Evolutionary conservation across 1,284 basidiomycete genomes (phyloP).

Genomic region (Ganoderma sp.): DNA sequence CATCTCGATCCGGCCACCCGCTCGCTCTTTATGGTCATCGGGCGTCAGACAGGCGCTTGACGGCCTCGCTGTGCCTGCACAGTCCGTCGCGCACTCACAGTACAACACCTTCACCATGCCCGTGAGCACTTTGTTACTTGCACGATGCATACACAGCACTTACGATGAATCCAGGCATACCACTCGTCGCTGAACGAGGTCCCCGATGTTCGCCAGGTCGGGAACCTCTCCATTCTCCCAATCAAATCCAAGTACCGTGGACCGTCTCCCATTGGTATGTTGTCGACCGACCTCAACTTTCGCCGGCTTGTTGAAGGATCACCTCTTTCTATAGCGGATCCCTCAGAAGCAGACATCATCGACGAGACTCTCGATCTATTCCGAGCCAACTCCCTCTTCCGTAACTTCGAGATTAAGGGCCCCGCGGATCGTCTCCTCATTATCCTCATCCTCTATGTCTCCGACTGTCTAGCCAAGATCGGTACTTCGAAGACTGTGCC

Average conservation of each 20-base stretch:
- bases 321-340: constrained; percentile 62
- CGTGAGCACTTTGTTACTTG: constrained; percentile 46
- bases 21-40: constrained; percentile 11
- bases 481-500: constrained; percentile 70
- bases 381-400: constrained; percentile 98
- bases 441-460: constrained; percentile 97
- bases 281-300: not conserved
- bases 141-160: not conserved
- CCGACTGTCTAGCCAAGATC: constrained; percentile 94
- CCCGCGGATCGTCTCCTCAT: constrained; percentile 96
- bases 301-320: not conserved
- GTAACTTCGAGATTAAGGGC: constrained; percentile 99
- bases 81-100: not conserved
- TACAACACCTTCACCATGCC: constrained; percentile 52
- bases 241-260: constrained; percentile 92
- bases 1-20: constrained; percentile 20
- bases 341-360: constrained; percentile 85
- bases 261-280: constrained; percentile 83
- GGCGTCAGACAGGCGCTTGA: constrained; percentile 7
- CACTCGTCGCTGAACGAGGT: constrained; percentile 95
- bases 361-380: constrained; percentile 98
- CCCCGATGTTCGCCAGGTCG: constrained; percentile 81
- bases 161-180: constrained; percentile 72
- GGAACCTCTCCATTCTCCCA: constrained; percentile 91
- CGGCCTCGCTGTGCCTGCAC: constrained; percentile 16